Evolutionary conservation across 306 rosid genomes (phyloP).

Genomic region (Sphenostylis stenocarpa): DNA sequence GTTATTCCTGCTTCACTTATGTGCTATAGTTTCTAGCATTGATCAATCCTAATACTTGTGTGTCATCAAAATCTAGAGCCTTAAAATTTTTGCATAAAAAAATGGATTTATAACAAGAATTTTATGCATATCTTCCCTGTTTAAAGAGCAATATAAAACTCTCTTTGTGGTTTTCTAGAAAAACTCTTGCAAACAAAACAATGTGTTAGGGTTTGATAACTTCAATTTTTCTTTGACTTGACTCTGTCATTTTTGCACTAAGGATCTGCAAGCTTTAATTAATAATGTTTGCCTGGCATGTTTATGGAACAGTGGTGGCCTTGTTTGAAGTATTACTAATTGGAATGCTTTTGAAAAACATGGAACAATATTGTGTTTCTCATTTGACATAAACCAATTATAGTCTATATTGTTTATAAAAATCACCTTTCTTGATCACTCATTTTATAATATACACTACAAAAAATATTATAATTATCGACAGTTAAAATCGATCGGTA

Average conservation of each 20-base stretch:
- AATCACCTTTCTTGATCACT: no score
- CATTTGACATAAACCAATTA: slow-evolving; percentile 39
- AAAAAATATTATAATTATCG: no score
- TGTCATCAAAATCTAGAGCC: no score
- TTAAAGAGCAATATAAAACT: neutral
- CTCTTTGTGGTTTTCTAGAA: slow-evolving; percentile 3
- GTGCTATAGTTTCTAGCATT: no score
- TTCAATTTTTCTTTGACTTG: slow-evolving; percentile 10
- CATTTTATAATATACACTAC: no score
- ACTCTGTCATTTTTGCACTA: neutral
- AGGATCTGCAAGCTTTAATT: neutral
- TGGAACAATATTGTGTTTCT: slow-evolving; percentile 19
- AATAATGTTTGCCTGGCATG: neutral
- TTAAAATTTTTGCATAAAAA: no score
- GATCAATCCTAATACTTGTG: no score
- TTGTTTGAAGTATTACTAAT: slow-evolving; percentile 15
- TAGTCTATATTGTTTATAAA: no score
- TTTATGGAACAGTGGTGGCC: slow-evolving; percentile 13
- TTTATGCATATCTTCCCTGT: no score
- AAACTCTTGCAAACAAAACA: neutral
- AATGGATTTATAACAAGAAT: no score
- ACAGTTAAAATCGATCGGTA: no score
- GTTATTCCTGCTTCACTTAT: no score
- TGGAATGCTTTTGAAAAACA: slow-evolving; percentile 23
- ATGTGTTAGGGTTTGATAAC: neutral